Base-by-base conservation (phyloP, 495 filamentous ascomycete species). In the Xylaria curta region DNA sequence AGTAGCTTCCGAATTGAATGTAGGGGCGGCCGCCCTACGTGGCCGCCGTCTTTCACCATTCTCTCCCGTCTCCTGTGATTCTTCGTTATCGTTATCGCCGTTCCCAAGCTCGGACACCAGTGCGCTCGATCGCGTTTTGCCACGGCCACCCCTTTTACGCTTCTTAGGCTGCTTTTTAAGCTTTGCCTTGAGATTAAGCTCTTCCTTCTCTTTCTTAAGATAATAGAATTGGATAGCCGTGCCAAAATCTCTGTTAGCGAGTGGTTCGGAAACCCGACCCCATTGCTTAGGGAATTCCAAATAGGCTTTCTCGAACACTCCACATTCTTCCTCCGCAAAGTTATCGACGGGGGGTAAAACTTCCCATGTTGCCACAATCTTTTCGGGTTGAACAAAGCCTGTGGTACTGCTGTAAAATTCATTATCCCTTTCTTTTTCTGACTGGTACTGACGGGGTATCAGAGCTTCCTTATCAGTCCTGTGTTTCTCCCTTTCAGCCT, bases 201-300 rank as follows among this genome's bases (percentile, higher is more conserved):
- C 87, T 76, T 92, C 90, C 81, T 99, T 99, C 81, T 93, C 91
- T 80, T 97, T 97, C 68, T 92, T 97, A 72, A 94, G 88, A 80
- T 99, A 99, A 79, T 99, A 98, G 79, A 98, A 97, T 73, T 94
- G 86, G 73, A 99, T 98, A 78, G 93, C 97, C 61, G 94, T 90
- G 73, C 92, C 89, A 81, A 92, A 96, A 73, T 91, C 90, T 21
- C 95, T 90, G 26, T 87, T 85, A 13, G 89, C 86, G 15, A 97
- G 78, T 28, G 87, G 85, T 31, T 91, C 89, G 3, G 95, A 93
- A 67, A 99, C 94, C 76, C 91, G 92, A 59, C 93, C 92, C 92
- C 94, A 99, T 78, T 93, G 92, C 87, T 99, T 99, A 0, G 95
- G 95, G 69, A 87, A 85, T 47, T 91, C 89, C 72, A 94, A 88